Conservation (phyloP, 208 protist genomes). For the Herpetomonas muscarum region DNA sequence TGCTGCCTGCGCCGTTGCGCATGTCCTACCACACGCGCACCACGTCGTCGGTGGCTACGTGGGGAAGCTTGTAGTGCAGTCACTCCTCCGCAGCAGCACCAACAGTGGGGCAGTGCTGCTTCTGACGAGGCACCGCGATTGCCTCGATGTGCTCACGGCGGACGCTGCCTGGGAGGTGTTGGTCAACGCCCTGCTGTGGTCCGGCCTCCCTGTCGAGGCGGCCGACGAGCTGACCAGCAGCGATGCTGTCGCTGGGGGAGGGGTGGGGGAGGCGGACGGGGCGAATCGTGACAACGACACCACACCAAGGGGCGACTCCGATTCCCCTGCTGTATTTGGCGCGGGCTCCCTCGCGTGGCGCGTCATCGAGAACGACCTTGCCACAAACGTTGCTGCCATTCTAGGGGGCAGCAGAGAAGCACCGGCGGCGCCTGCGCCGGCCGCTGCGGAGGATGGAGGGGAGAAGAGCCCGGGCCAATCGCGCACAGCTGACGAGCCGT, state of each 20-base stretch:
- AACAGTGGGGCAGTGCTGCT: conserved; percentile 27
- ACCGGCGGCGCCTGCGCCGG: too few species aligned
- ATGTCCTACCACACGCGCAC: not conserved
- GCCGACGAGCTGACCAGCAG: not conserved
- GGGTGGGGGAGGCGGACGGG: not conserved
- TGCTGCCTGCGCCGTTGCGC: not conserved
- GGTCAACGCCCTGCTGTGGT: conserved; percentile 53
- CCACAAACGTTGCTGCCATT: too few species aligned
- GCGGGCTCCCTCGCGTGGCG: conserved; percentile 65
- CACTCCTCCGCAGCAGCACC: conserved; percentile 34
- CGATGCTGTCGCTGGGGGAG: not conserved
- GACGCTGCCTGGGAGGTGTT: conserved; percentile 33
- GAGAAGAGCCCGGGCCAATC: too few species aligned
- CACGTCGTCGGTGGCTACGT: conserved; percentile 13
- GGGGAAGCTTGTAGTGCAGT: conserved; percentile 19
- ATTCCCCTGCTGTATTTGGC: conserved; percentile 21
- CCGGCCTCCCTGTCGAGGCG: conserved; percentile 19
- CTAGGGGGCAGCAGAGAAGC: too few species aligned
- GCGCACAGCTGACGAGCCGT: too few species aligned
- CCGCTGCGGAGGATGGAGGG: too few species aligned
- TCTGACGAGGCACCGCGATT: conserved; percentile 10
- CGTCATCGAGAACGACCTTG: conserved; percentile 35
- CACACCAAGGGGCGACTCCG: not conserved
- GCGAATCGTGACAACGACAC: not conserved
- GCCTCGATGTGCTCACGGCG: conserved; percentile 31